Percentiles rank a stretch among this genome's conserved stretches.
phyloP scores from a whole-genome alignment of 345 rosid genomes.

The Pugionium cornutum region DNA sequence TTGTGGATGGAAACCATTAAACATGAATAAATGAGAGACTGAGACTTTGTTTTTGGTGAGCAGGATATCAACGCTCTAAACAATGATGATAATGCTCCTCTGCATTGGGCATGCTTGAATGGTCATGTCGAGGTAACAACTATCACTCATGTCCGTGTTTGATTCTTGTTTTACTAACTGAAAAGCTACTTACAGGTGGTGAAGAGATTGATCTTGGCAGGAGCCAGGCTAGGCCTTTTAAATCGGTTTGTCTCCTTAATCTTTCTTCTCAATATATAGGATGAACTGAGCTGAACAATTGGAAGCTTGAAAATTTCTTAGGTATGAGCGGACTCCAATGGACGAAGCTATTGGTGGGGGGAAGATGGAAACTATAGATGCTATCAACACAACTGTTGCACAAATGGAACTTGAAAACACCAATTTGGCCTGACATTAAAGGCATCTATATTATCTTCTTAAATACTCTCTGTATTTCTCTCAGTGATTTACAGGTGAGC shows the following conservation, averaged over 20 bases:
- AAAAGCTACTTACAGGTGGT: constrained; percentile 56
- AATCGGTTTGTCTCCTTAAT: constrained; percentile 55
- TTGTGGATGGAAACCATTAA: not conserved
- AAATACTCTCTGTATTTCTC: not conserved
- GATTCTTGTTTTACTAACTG: not conserved
- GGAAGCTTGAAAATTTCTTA: constrained; percentile 36
- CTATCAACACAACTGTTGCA: constrained; percentile 60
- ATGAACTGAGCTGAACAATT: constrained; percentile 1
- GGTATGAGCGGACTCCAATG: constrained; percentile 77
- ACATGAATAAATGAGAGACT: not conserved
- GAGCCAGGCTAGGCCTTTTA: constrained; percentile 71
- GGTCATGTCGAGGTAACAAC: constrained; percentile 74
- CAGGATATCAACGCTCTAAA: constrained; percentile 76
- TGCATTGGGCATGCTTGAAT: constrained; percentile 92
- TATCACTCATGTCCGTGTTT: not conserved
- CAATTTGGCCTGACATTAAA: constrained; percentile 44
- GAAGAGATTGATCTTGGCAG: constrained; percentile 66
- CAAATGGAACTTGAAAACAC: constrained; percentile 65
- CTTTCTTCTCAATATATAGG: not conserved
- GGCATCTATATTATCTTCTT: constrained; percentile 13
- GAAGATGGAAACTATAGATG: constrained; percentile 64
- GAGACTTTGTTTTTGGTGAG: constrained; percentile 21
- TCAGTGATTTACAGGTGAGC: not conserved
- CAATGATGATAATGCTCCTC: constrained; percentile 78
- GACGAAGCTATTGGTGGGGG: constrained; percentile 79